A percentile compares a stretch with the other conserved stretches of the same genome.
Conservation (phyloP, 768 basidiomycete genomes). For the Megacollybia marginata region DNA sequence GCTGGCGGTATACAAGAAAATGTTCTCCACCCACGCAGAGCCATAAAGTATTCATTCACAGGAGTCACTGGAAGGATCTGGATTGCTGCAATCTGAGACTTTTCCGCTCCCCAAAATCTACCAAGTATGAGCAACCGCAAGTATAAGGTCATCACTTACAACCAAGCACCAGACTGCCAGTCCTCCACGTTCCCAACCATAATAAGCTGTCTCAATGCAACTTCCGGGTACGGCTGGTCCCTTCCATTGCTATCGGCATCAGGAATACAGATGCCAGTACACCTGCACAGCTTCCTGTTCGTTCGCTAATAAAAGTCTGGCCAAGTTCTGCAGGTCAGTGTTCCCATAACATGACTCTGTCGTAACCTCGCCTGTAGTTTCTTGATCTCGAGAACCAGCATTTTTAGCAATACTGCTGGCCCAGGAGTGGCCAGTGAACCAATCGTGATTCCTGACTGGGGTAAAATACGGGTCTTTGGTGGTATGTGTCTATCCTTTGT, state of each 20-base stretch:
- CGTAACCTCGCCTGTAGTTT: constrained; percentile 26
- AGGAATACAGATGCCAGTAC: constrained; percentile 30
- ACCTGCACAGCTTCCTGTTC: constrained; percentile 25
- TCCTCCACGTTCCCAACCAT: constrained; percentile 30
- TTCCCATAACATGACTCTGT: constrained; percentile 27
- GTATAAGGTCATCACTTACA: constrained; percentile 14
- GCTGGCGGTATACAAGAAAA: constrained; percentile 17
- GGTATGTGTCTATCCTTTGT: no score
- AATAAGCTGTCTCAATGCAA: constrained; percentile 18
- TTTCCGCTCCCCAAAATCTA: constrained; percentile 26
- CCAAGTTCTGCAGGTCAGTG: constrained; percentile 22
- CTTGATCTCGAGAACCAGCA: constrained; percentile 25
- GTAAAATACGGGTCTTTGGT: constrained; percentile 26
- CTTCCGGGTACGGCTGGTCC: constrained; percentile 28
- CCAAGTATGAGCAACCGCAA: background rate
- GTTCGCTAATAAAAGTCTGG: constrained; percentile 24
- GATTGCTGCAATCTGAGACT: constrained; percentile 25
- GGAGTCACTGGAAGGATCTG: constrained; percentile 29
- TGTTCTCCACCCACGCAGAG: constrained; percentile 20
- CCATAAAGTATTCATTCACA: constrained; percentile 26
- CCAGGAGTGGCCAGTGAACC: constrained; percentile 32
- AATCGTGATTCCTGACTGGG: constrained; percentile 23
- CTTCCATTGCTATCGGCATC: constrained; percentile 19
- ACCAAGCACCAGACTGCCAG: constrained; percentile 27
- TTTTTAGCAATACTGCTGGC: constrained; percentile 27